Evolutionary conservation across 1,139 yeast genomes (phyloP).

Genomic region (Sugiyamaella grinbergsii): DNA sequence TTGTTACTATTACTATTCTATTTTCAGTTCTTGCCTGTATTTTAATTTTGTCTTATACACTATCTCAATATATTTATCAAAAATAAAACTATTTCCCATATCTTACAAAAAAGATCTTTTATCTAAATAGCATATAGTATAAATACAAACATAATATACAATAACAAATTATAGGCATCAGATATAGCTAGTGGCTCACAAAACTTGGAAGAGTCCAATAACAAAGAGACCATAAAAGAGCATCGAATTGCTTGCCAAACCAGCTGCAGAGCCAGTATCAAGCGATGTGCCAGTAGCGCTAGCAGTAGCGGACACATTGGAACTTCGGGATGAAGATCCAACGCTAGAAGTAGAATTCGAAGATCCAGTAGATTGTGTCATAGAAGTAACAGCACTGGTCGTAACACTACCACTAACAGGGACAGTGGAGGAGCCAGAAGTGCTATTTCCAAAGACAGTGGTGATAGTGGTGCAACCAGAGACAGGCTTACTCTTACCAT

Average conservation of each 20-base stretch:
- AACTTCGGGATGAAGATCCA: slow-evolving; percentile 5
- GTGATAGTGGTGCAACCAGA: slow-evolving; percentile 21
- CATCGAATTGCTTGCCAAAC: not conserved
- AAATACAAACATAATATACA: no score
- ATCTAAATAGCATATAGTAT: no score
- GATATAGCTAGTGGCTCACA: not conserved
- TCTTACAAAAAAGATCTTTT: not conserved
- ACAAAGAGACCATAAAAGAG: not conserved
- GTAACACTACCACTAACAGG: slow-evolving; percentile 15
- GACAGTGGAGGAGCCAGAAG: slow-evolving; percentile 6
- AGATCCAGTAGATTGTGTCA: slow-evolving; percentile 6
- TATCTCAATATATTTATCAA: not conserved
- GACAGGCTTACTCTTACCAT: slow-evolving; percentile 18
- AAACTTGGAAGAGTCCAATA: not conserved
- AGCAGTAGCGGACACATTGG: slow-evolving; percentile 4
- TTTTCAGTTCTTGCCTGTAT: no score
- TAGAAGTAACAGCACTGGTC: slow-evolving; percentile 18
- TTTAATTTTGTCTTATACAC: no score
- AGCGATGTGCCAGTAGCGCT: slow-evolving; percentile 15
- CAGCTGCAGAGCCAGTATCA: slow-evolving; percentile 11
- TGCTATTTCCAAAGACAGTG: slow-evolving; percentile 17
- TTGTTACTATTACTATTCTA: not conserved
- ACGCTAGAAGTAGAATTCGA: slow-evolving; percentile 14
- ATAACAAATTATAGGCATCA: not conserved
- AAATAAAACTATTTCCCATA: not conserved